A percentile compares a stretch with the other conserved stretches of the same genome.
Conservation (phyloP, 78 protist genomes). For the Emiliania huxleyi region DNA sequence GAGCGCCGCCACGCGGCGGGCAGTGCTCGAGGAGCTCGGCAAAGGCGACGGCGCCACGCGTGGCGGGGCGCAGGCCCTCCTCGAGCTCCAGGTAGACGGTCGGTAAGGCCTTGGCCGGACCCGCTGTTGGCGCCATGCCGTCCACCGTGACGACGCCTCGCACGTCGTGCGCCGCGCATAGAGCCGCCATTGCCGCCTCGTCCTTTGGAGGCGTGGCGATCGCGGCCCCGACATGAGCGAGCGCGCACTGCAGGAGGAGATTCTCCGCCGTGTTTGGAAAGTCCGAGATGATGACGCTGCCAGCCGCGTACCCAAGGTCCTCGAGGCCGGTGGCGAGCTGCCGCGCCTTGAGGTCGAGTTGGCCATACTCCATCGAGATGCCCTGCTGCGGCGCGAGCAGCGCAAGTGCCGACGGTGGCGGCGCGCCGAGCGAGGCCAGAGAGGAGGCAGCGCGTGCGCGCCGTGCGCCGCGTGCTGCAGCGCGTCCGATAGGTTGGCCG, state of each 20-base stretch:
- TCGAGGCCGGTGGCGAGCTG: not conserved
- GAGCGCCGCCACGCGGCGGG: no score
- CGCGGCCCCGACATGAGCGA: not conserved
- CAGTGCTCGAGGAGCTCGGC: no score
- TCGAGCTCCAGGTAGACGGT: not conserved
- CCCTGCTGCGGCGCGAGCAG: conserved; percentile 8
- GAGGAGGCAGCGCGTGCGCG: no score
- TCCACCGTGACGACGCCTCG: not conserved
- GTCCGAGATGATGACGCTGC: not conserved
- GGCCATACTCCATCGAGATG: not conserved
- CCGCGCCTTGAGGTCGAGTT: not conserved
- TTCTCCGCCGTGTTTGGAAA: not conserved
- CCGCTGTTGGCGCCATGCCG: not conserved
- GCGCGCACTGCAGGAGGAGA: not conserved
- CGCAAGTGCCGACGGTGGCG: not conserved
- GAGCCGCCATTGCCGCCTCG: not conserved
- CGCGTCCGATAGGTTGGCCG: no score
- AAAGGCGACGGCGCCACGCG: not conserved
- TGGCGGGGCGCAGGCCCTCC: not conserved
- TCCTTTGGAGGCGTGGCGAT: not conserved
- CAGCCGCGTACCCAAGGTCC: not conserved
- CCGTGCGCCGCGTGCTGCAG: no score
- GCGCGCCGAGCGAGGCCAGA: no score
- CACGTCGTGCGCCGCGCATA: not conserved
- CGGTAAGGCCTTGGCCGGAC: not conserved